Base-by-base conservation (phyloP, 345 rosid genomes). In the Acer saccharum region DNA sequence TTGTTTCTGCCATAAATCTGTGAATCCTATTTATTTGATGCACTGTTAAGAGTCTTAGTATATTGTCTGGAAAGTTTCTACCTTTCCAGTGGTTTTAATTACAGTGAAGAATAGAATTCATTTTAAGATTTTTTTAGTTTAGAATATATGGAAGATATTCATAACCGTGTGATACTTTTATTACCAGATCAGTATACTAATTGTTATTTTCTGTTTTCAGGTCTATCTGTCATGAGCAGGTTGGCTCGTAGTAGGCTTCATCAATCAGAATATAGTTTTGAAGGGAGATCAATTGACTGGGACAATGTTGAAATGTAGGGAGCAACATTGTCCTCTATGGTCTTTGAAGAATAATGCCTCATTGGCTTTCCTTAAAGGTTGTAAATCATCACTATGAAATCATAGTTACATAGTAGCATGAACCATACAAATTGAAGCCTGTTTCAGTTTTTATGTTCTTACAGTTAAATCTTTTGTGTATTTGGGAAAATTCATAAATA, bases 141-240 rank as follows among this genome's bases (percentile, higher is more conserved):
- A 64, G 17, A 74, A 64, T 48, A 18, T 27, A 18, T 1, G 6
- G 10, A 11, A 50, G 48, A 75, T 11, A 3, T 35, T 52, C 54
- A 12, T 50, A 11, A 7, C 32, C 50, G 6, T 14, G 18, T 62
- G 3, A 16, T 60, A 18, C 16, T 29, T n/a, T 12, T 50, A 18
- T 20, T n/a, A 14, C 41, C 17, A 8, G 21, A 20, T 20, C 13
- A 23, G 57, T 1, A 0, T 7, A 11, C 46, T 54, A 25, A 73
- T 16, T 20, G 23, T 68, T 16, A 16, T 1, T 64, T 27, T 71
- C 8, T 32, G 17, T 61, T 57, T 71, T 57, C 92, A 95, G 98
- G 97, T 84, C 87, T 93, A 23, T 90, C 90, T 23, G 79, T 84
- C 76, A 95, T 95, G 97, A 88, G 94, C 82, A 83, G 88, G 84